Conservation (phyloP, 129 eudicot species). For the Logfia minima region DNA sequence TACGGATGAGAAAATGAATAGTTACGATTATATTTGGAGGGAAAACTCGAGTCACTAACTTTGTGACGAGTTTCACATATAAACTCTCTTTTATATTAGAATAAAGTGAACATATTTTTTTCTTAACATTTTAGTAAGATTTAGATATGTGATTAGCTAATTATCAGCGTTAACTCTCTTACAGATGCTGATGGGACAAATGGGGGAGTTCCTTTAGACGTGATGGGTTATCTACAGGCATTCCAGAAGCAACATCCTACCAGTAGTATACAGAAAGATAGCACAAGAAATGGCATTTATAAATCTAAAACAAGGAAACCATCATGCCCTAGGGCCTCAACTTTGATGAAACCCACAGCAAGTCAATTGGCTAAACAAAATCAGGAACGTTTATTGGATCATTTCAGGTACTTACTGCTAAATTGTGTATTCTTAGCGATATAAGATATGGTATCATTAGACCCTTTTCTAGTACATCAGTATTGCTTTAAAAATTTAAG, state of each 20-base stretch:
- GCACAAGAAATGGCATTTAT: slow-evolving; percentile 30
- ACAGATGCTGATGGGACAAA: slow-evolving; percentile 40
- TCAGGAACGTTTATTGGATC: slow-evolving; percentile 42
- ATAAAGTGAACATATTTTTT: background rate
- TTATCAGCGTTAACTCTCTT: slow-evolving; percentile 1
- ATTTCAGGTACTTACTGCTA: slow-evolving; percentile 47
- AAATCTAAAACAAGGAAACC: slow-evolving; percentile 60
- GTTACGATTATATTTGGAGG: too few species aligned
- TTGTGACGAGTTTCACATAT: too few species aligned
- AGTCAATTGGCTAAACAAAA: slow-evolving; percentile 96
- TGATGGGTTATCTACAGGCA: slow-evolving; percentile 30
- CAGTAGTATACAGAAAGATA: slow-evolving; percentile 37
- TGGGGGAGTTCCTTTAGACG: slow-evolving; percentile 34
- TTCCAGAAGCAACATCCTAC: slow-evolving; percentile 43
- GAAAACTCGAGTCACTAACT: too few species aligned
- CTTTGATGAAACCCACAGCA: slow-evolving; percentile 97
- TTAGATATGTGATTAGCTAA: background rate
- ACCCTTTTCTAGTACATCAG: background rate
- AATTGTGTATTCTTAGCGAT: background rate
- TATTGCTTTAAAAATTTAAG: background rate
- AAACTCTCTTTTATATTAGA: too few species aligned
- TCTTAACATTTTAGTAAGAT: background rate
- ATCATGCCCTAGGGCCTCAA: slow-evolving; percentile 60
- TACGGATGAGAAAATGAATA: too few species aligned
- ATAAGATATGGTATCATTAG: background rate